Base-by-base conservation (phyloP, 768 basidiomycete genomes). In the Russula vinacea region DNA sequence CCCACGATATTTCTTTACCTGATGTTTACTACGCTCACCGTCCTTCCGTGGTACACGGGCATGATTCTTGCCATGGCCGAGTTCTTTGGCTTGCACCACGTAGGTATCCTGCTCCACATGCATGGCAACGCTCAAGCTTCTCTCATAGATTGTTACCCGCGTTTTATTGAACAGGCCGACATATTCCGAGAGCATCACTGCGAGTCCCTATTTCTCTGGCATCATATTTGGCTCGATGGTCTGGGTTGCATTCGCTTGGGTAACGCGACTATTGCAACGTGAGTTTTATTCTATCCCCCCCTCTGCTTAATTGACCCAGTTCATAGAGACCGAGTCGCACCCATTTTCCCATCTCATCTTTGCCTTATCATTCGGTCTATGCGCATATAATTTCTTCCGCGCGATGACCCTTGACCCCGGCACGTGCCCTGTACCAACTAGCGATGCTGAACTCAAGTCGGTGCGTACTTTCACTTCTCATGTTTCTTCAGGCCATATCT, bases 31-130 rank as follows among this genome's bases (percentile, higher is more conserved):
- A 94, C 92, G 13, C 77, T 96, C 63, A 84, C 85, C 51, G 82
- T 89, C 60, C 79, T 95, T 13, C 93, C 95, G 47, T 94, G 92
- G 87, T 98, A 95, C 74, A 89, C 90, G 3, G 92, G 89, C 17
- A 75, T 93, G 26, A 79, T 94, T 35, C 82, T 98, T 54, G 89
- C 91, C 0, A 78, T 88, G 71, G 92, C 89, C 0, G 86, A 93
- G 71, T 92, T 94, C 76, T 96, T 92, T 70, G 90, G 84, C 53
- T 91, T 96, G 90, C 96, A 98, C 71, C 90, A 97, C 71, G 92
- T 94, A 74, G 67, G 88, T 79, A 5, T 39, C 54, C n/a, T 13
- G 40, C 33, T 33, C 50, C 57, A 39, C 39, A 24, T 45, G 42
- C 47, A 45, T 35, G 40, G 17, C 58, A 39, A 51, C 59, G 6